phyloP scores from a whole-genome alignment of 768 basidiomycete species.

The Leccinellum rugosiceps region DNA sequence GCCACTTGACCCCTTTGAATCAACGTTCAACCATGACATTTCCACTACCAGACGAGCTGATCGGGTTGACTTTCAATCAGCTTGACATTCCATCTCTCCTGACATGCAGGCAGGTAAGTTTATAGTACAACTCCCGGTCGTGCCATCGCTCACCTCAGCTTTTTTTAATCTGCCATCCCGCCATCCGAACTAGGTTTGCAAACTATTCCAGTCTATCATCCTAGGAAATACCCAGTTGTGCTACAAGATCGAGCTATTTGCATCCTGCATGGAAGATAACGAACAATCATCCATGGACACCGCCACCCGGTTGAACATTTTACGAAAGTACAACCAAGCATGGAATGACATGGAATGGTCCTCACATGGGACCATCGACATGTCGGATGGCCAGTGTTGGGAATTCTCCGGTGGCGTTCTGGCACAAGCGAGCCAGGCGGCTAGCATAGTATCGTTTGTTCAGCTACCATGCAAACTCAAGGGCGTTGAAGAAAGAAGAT shows the following conservation, averaged over 20 bases:
- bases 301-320: conserved; percentile 21
- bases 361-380: conserved; percentile 9
- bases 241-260: conserved; percentile 32
- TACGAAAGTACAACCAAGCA: conserved; percentile 25
- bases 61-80: conserved; percentile 19
- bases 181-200: conserved; percentile 26
- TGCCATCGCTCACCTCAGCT: neutral
- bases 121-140: neutral
- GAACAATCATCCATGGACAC: conserved; percentile 17
- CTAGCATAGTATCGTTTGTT: conserved; percentile 20
- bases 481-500: conserved; percentile 24
- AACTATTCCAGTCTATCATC: conserved; percentile 27
- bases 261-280: conserved; percentile 27
- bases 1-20: neutral
- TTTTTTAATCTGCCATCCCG: neutral
- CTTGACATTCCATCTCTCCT: conserved; percentile 32
- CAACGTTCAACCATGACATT: conserved; percentile 12
- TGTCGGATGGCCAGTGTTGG: conserved; percentile 26
- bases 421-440: conserved; percentile 22
- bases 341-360: conserved; percentile 30
- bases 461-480: conserved; percentile 33
- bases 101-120: conserved; percentile 26
- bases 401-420: conserved; percentile 36
- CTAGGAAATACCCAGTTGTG: conserved; percentile 21
- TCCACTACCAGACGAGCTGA: conserved; percentile 31